phyloP scores from a whole-genome alignment of 2,329 filamentous ascomycete genomes.

The Fusarium nisikadoi region DNA sequence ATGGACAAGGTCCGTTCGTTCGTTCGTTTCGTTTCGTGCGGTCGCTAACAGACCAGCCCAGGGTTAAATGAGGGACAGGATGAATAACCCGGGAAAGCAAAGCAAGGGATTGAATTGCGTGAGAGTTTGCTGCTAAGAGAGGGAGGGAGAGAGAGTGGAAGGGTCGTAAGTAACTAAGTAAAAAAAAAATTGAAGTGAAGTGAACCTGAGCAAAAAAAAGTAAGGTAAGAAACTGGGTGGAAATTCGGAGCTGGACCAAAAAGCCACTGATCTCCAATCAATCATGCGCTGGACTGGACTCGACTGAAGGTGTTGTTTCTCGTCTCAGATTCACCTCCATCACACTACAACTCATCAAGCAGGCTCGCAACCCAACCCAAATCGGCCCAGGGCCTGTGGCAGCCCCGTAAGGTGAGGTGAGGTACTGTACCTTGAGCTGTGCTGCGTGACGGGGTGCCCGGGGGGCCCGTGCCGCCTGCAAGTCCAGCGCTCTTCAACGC shows the following conservation, averaged over 20 bases:
- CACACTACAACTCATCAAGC: background rate
- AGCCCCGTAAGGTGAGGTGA: conserved; percentile 6
- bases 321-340: conserved; percentile 2
- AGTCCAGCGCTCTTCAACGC: conserved; percentile 34
- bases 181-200: background rate
- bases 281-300: conserved; percentile 24
- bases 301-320: conserved; percentile 34
- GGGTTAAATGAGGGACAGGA: conserved; percentile 32
- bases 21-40: conserved; percentile 37
- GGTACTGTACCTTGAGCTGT: background rate
- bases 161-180: background rate
- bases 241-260: conserved; percentile 33
- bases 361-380: conserved; percentile 29
- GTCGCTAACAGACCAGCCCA: conserved; percentile 26
- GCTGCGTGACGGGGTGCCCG: conserved; percentile 11
- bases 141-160: conserved; percentile 5
- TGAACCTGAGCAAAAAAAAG: background rate
- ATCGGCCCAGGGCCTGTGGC: conserved; percentile 1
- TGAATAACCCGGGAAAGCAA: conserved; percentile 19
- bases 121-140: conserved; percentile 17
- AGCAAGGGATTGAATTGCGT: conserved; percentile 18
- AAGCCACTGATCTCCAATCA: conserved; percentile 36
- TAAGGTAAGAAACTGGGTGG: conserved; percentile 23
- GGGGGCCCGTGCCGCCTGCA: conserved; percentile 29
- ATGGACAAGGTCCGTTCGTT: conserved; percentile 1